Base-by-base conservation (phyloP, 257 asterid species). In the Jaltomata sinuosa region DNA sequence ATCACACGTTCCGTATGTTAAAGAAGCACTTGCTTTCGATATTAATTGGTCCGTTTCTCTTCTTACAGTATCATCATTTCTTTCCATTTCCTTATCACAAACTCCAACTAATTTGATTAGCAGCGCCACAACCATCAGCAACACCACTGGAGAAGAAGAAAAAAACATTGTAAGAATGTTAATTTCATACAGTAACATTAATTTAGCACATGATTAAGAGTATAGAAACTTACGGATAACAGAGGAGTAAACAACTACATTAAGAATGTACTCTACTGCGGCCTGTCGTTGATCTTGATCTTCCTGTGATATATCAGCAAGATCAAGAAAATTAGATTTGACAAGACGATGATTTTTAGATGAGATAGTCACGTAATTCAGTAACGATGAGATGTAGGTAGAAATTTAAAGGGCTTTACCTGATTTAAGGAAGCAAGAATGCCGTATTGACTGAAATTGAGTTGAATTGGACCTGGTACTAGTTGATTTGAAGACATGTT, bases 1-100 rank as follows among this genome's bases (percentile, higher is more conserved):
- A 7, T 82, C 87, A 49, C 84, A 84, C 6, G 94, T 88, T 19
- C 94, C 94, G 36, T 91, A 93, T 3, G 80, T 31, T 54, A 81
- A 84, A 61, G 83, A 67, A 64, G 10, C 84, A n/a, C 54, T 85
- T 61, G 87, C 90, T 68, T 89, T 90, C 31, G 91, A 38, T 83
- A 91, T 52, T 80, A 93, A 87, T 25, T 85, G 36, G 31, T 84
- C 88, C 0, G 54, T 88, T 82, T 92, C 96, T 4, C 84, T 72
- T 64, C 29, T 9, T 5, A 54, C 4, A 29, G 54, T 16, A 15
- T 84, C 40, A 10, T 49, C 79, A 74, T 38, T 67, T 79, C 69
- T 77, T 9, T 0, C 76, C 2, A 11, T 78, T 0, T 57, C 85
- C 0, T 53, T 87, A 18, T 84, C 81, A 32, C 84, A 82, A 14